Percentiles rank a stretch among this genome's conserved stretches.
Evolutionary conservation across 139 green algal genomes (phyloP).

Genomic region (Chlorella vulgaris): DNA sequence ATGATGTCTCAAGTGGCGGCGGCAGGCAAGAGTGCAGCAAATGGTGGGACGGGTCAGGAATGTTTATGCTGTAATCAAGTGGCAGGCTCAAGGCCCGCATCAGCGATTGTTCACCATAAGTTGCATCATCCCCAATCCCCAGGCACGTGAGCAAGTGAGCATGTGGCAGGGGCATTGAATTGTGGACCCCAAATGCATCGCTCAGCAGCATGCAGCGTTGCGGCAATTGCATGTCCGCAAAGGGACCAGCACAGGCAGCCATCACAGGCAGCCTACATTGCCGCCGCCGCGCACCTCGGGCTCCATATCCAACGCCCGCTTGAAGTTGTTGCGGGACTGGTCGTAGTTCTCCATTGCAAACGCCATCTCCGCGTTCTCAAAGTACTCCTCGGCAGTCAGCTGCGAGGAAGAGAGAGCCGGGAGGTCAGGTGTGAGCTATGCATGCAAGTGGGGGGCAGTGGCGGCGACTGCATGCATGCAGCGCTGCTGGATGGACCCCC

Average conservation of each 20-base stretch:
- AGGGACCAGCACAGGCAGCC: too few relatives aligned
- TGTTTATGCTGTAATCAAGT: constrained; percentile 33
- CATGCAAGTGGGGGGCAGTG: neutral
- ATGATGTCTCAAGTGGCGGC: neutral
- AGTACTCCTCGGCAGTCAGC: constrained; percentile 36
- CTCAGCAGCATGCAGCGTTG: too few relatives aligned
- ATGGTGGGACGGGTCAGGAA: neutral
- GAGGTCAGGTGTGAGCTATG: neutral
- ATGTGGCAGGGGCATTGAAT: too few relatives aligned
- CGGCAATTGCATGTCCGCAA: too few relatives aligned
- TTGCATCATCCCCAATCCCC: constrained; percentile 32
- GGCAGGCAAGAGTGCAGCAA: neutral
- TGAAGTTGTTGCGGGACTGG: constrained; percentile 12
- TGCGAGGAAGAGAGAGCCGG: neutral
- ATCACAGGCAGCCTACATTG: neutral
- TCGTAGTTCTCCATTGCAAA: constrained; percentile 35
- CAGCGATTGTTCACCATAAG: constrained; percentile 38
- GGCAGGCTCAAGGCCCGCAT: neutral
- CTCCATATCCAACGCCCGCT: constrained; percentile 32
- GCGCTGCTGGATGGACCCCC: neutral
- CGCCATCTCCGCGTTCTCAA: constrained; percentile 38
- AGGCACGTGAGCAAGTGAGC: neutral
- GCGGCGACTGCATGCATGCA: neutral
- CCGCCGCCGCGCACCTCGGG: too few relatives aligned
- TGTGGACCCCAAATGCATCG: too few relatives aligned